Evolutionary conservation across 2,329 filamentous ascomycete species (phyloP), one percentile per base, ranked within the genome.

Genomic region (Aspergillus novoparasiticus): DNA sequence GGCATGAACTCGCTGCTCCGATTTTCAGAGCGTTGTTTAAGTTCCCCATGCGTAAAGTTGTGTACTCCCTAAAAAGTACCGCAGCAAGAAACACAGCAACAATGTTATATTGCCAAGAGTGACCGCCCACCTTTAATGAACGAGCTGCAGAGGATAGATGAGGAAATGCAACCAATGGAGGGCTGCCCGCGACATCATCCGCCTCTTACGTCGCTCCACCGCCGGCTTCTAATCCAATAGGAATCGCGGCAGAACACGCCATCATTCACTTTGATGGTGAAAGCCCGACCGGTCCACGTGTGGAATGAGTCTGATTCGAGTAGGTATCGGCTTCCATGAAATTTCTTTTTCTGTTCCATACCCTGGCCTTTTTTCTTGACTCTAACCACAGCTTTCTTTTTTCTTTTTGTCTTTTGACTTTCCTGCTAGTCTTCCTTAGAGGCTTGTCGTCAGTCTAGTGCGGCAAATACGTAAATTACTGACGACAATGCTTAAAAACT

Each of bases 211-310:
- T 39, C 10, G 30, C 32, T 45, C 56, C 55, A 30, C 28, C 21
- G 16, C 46, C 30, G 21, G n/a, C 14, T n/a, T 50, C n/a, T 23
- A 23, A 21, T 5, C 74, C 74, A 76, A 76, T 76, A 59, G 71
- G 43, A 41, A 32, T 0, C 0, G 2, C 41, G 48, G 23, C 36
- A 64, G 72, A 73, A 76, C 73, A 73, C 74, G 74, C 74, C 74
- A 76, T 76, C 72, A 62, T 54, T 58, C 50, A 59, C 63, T 54
- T 58, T 59, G 73, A 76, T 76, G 74, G 69, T 75, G 74, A 71
- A 72, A 74, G 64, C 51, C 57, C 53, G 12, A 16, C 26, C 41
- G 59, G 55, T 66, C 66, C 62, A 69, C 65, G 61, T 66, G 65
- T 68, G 65, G 64, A 23, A 32, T 30, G 46, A 30, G 46, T 50